A percentile compares a stretch with the other conserved stretches of the same genome.
Evolutionary conservation across 441 rosid genomes (phyloP).

Genomic region (Adansonia gregorii): DNA sequence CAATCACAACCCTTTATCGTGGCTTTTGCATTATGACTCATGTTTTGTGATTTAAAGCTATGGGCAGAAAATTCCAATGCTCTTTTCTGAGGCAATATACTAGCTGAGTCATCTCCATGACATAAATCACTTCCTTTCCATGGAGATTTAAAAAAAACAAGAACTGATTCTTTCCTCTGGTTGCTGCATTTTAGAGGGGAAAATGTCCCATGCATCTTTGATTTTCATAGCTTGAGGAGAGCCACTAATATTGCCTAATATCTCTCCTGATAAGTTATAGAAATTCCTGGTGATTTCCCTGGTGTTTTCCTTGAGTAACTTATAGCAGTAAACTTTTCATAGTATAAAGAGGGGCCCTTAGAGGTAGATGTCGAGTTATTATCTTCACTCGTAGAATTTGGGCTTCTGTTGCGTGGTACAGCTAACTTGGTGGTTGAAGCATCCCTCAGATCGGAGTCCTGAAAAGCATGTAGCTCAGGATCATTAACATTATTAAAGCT

Average conservation of each 20-base stretch:
- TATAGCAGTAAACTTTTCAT: slow-evolving; percentile 33
- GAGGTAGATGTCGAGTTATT: slow-evolving; percentile 37
- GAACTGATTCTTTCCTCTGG: slow-evolving; percentile 31
- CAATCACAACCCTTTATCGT: slow-evolving; percentile 30
- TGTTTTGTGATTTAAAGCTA: slow-evolving; percentile 39
- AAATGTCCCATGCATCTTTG: slow-evolving; percentile 28
- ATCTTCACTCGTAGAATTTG: slow-evolving; percentile 35
- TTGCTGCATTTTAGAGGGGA: slow-evolving; percentile 40
- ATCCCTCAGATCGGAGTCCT: slow-evolving; percentile 31
- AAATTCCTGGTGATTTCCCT: slow-evolving; percentile 39
- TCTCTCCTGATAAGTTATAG: slow-evolving; percentile 41
- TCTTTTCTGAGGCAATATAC: slow-evolving; percentile 44
- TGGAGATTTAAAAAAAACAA: slow-evolving; percentile 36
- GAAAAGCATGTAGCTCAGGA: slow-evolving; percentile 35
- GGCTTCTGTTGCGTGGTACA: slow-evolving; percentile 41
- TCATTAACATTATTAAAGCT: slow-evolving; percentile 30
- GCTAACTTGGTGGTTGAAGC: slow-evolving; percentile 32
- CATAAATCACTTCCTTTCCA: slow-evolving; percentile 34
- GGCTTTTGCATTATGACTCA: slow-evolving; percentile 36
- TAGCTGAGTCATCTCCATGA: slow-evolving; percentile 36
- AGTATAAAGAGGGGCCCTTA: slow-evolving; percentile 39
- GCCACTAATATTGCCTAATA: slow-evolving; percentile 32
- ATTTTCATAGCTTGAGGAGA: slow-evolving; percentile 35
- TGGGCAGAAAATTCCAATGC: slow-evolving; percentile 37
- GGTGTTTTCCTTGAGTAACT: slow-evolving; percentile 59